phyloP scores from a whole-genome alignment of 176 grass and related monocot genomes.

The Aegilops tauschii region DNA sequence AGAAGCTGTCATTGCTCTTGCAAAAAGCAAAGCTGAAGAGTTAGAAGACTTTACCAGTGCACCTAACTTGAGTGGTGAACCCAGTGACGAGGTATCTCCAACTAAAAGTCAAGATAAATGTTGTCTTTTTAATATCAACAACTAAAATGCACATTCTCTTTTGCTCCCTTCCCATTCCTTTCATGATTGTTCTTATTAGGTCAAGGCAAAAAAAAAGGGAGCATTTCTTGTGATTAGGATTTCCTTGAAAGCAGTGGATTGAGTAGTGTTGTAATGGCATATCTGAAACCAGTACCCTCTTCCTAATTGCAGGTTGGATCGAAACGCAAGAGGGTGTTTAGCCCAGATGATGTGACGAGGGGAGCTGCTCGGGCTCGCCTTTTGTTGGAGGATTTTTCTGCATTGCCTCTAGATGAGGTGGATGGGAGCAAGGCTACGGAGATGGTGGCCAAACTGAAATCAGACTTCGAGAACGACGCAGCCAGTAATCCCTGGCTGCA shows the following conservation, averaged over 20 bases:
- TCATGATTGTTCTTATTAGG: slow-evolving; percentile 9
- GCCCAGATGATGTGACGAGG: slow-evolving; percentile 71
- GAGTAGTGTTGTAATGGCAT: not conserved
- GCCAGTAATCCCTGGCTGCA: slow-evolving; percentile 73
- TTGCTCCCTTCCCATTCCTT: not conserved
- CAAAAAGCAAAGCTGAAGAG: slow-evolving; percentile 94
- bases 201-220: not conserved
- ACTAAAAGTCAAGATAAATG: not conserved
- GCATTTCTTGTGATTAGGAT: not conserved
- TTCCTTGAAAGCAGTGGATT: not conserved
- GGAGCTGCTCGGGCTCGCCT: slow-evolving; percentile 66
- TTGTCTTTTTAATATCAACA: slow-evolving; percentile 1
- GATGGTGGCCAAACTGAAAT: slow-evolving; percentile 47
- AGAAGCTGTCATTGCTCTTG: slow-evolving; percentile 76
- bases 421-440: slow-evolving; percentile 50
- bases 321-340: slow-evolving; percentile 70
- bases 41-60: slow-evolving; percentile 87
- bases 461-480: slow-evolving; percentile 68
- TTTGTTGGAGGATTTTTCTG: slow-evolving; percentile 65
- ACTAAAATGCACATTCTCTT: not conserved
- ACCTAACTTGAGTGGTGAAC: slow-evolving; percentile 33
- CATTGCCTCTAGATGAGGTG: slow-evolving; percentile 67
- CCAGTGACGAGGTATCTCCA: slow-evolving; percentile 66
- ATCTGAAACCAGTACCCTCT: not conserved
- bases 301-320: slow-evolving; percentile 58